Evolutionary conservation across 176 grass and related monocot genomes (phyloP).

Genomic region (Oryza brachyantha): DNA sequence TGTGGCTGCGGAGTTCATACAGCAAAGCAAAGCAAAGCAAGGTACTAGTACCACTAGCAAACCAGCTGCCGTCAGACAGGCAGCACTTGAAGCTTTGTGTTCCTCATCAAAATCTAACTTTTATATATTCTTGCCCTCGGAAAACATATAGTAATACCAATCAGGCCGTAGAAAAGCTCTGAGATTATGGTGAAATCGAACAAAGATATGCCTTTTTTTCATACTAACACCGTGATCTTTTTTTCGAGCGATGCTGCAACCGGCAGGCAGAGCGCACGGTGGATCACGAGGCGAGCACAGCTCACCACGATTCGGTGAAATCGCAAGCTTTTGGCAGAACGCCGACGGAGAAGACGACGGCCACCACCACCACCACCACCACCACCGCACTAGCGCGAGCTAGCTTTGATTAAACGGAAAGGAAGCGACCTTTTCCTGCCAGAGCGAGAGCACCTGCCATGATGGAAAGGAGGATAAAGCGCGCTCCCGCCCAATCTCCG

Average conservation of each 20-base stretch:
- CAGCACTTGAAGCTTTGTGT: neutral
- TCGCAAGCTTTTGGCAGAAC: neutral
- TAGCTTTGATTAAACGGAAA: neutral
- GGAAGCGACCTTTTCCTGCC: constrained; percentile 29
- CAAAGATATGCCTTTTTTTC: neutral
- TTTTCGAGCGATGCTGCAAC: neutral
- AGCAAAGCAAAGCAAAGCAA: neutral
- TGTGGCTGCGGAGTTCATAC: neutral
- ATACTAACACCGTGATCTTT: neutral
- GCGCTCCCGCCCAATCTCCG: neutral
- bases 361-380: constrained; percentile 1
- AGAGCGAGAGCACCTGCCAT: constrained; percentile 14
- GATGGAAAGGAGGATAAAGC: neutral
- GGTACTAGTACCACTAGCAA: neutral
- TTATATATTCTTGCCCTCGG: neutral
- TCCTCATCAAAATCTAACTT: neutral
- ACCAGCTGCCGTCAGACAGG: neutral
- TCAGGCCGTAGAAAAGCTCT: neutral
- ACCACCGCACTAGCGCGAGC: neutral
- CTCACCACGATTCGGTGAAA: constrained; percentile 9
- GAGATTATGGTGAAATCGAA: neutral
- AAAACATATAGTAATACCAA: neutral
- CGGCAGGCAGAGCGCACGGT: neutral
- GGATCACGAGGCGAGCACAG: neutral
- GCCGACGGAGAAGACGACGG: neutral